Conservation (phyloP, 2,329 filamentous ascomycete genomes). For the Ceratocystis colombiana region DNA sequence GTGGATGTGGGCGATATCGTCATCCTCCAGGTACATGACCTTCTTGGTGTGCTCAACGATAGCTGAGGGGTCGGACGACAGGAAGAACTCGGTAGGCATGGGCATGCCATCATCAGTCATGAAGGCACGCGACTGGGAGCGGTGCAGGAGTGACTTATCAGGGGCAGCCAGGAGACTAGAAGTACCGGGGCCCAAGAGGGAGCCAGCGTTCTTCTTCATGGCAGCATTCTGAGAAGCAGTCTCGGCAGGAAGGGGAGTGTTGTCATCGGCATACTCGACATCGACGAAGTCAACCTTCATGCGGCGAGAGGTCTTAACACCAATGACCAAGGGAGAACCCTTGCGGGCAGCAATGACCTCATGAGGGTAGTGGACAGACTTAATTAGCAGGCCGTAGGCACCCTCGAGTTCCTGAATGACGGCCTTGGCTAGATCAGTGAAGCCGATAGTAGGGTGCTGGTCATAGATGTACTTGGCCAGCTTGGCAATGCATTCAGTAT, state of each 20-base stretch:
- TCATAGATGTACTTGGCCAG: constrained; percentile 97
- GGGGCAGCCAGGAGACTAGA: constrained; percentile 64
- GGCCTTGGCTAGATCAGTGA: constrained; percentile 92
- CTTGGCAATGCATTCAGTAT: constrained; percentile 98
- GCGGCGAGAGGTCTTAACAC: constrained; percentile 92
- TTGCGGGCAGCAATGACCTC: constrained; percentile 97
- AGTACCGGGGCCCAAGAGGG: constrained; percentile 55
- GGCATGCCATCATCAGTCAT: constrained; percentile 97
- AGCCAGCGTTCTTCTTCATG: constrained; percentile 72
- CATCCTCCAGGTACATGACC: constrained; percentile 98
- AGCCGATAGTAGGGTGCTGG: constrained; percentile 85
- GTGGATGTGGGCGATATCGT: constrained; percentile 99
- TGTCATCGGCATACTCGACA: constrained; percentile 89
- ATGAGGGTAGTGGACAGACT: constrained; percentile 96
- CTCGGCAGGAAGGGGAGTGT: constrained; percentile 76
- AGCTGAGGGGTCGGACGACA: constrained; percentile 94
- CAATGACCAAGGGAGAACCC: constrained; percentile 90
- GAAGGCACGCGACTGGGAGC: constrained; percentile 96
- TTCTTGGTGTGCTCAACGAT: constrained; percentile 99
- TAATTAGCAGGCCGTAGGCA: constrained; percentile 92
- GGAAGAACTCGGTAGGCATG: constrained; percentile 98
- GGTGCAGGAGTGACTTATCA: constrained; percentile 96
- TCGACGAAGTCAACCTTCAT: constrained; percentile 99
- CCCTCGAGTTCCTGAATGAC: constrained; percentile 98
- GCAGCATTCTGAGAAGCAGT: constrained; percentile 92